Percentiles rank a stretch among this genome's conserved stretches.
Evolutionary conservation across 345 rosid species (phyloP).

Genomic region (Aurinia saxatilis): DNA sequence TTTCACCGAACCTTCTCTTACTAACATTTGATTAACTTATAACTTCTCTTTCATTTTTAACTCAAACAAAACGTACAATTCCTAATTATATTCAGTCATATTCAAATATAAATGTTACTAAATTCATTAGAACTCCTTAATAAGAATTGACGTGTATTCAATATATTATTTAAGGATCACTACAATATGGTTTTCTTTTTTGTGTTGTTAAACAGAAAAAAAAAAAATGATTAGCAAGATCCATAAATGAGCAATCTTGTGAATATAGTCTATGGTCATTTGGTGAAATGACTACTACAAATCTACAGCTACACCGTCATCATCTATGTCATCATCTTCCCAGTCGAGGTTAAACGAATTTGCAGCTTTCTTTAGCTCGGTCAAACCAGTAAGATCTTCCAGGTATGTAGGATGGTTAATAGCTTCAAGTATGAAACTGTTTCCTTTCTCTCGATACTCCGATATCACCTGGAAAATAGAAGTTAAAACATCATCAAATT

Average conservation of each 20-base stretch:
- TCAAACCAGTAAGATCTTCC: slow-evolving; percentile 89
- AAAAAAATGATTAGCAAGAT: neutral
- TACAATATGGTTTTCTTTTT: neutral
- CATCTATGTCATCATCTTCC: slow-evolving; percentile 46
- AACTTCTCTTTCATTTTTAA: too few relatives aligned
- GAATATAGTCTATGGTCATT: neutral
- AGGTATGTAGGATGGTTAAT: slow-evolving; percentile 92
- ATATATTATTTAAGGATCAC: too few relatives aligned
- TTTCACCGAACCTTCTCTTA: slow-evolving; percentile 24
- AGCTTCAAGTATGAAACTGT: slow-evolving; percentile 68
- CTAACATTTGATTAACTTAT: neutral
- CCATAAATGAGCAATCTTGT: neutral
- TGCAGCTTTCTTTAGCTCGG: slow-evolving; percentile 72
- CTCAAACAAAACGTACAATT: too few relatives aligned
- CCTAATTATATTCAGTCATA: too few relatives aligned
- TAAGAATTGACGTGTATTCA: neutral
- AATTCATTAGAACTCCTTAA: too few relatives aligned
- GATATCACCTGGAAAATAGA: slow-evolving; percentile 58
- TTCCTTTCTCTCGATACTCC: slow-evolving; percentile 56
- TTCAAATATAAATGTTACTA: too few relatives aligned
- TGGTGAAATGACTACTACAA: neutral
- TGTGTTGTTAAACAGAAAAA: neutral
- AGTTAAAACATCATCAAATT: neutral
- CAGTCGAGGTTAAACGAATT: slow-evolving; percentile 60
- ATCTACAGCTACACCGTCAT: slow-evolving; percentile 16